A percentile compares a stretch with the other conserved stretches of the same genome.
Conservation (phyloP, 2,329 filamentous ascomycete species). For the Calonectria montana region DNA sequence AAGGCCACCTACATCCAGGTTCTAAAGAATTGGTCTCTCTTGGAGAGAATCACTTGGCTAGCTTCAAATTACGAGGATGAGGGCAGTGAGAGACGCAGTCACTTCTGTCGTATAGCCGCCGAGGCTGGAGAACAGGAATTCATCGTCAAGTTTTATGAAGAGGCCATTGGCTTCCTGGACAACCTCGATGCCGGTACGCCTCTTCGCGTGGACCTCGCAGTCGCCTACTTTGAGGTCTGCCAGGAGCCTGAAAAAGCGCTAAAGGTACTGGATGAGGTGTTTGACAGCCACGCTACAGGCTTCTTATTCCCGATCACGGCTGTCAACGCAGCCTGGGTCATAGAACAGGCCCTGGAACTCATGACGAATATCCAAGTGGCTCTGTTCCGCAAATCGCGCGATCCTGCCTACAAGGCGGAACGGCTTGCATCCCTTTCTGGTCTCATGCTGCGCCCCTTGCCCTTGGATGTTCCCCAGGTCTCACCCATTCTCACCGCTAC, state of each 20-base stretch:
- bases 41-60: constrained; percentile 44
- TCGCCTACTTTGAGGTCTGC: constrained; percentile 29
- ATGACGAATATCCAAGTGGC: constrained; percentile 35
- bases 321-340: constrained; percentile 21
- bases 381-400: constrained; percentile 33
- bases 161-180: constrained; percentile 38
- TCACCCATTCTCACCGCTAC: constrained; percentile 10
- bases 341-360: constrained; percentile 26
- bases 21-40: constrained; percentile 39
- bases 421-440: constrained; percentile 29
- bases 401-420: constrained; percentile 33
- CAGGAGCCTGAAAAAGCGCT: constrained; percentile 28
- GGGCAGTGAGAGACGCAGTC: not conserved
- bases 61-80: constrained; percentile 32
- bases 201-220: constrained; percentile 32
- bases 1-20: constrained; percentile 24
- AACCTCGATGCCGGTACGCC: constrained; percentile 41
- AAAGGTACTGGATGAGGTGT: constrained; percentile 33
- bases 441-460: constrained; percentile 29
- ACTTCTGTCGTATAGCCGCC: constrained; percentile 30
- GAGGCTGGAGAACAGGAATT: constrained; percentile 35
- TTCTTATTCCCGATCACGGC: constrained; percentile 37
- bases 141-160: constrained; percentile 36
- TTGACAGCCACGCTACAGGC: constrained; percentile 34
- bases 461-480: constrained; percentile 33